Evolutionary conservation across 768 basidiomycete species (phyloP).

Genomic region (Auriculariales sp.): DNA sequence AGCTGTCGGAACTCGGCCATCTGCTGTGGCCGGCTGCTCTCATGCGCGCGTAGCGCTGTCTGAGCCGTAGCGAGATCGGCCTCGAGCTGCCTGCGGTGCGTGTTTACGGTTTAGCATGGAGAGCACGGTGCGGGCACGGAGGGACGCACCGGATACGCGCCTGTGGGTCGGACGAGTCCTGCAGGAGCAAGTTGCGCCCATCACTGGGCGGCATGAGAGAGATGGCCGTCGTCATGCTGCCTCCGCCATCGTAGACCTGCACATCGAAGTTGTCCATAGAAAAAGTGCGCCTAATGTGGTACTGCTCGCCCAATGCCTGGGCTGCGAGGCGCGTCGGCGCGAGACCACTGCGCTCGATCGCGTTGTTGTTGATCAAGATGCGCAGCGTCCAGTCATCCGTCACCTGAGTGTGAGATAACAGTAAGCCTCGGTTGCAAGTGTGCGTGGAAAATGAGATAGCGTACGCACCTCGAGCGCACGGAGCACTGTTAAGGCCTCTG

Average conservation of each 20-base stretch:
- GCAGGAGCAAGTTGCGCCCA: too few relatives aligned
- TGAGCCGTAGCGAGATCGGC: not conserved
- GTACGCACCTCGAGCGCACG: slow-evolving; percentile 64
- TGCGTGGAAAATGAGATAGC: not conserved
- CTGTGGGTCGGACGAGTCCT: too few relatives aligned
- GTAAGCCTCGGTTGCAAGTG: slow-evolving; percentile 1
- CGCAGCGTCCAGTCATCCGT: slow-evolving; percentile 61
- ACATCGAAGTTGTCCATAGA: too few relatives aligned
- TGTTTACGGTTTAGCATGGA: not conserved
- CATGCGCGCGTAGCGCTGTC: not conserved
- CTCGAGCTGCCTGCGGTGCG: not conserved
- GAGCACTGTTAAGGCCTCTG: slow-evolving; percentile 53
- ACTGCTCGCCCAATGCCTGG: slow-evolving; percentile 29
- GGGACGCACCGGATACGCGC: too few relatives aligned
- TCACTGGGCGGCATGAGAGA: too few relatives aligned
- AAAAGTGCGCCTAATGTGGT: too few relatives aligned
- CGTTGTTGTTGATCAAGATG: slow-evolving; percentile 58
- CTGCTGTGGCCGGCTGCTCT: not conserved
- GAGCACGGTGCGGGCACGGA: too few relatives aligned
- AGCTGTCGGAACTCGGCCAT: not conserved
- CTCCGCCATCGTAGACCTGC: too few relatives aligned
- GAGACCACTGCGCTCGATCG: slow-evolving; percentile 61
- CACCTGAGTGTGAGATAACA: slow-evolving; percentile 33
- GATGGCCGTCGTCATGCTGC: too few relatives aligned
- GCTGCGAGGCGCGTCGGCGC: slow-evolving; percentile 49